Evolutionary conservation across 768 basidiomycete species (phyloP), one percentile per base, ranked within the genome.

Genomic region (Hericium coralloides): DNA sequence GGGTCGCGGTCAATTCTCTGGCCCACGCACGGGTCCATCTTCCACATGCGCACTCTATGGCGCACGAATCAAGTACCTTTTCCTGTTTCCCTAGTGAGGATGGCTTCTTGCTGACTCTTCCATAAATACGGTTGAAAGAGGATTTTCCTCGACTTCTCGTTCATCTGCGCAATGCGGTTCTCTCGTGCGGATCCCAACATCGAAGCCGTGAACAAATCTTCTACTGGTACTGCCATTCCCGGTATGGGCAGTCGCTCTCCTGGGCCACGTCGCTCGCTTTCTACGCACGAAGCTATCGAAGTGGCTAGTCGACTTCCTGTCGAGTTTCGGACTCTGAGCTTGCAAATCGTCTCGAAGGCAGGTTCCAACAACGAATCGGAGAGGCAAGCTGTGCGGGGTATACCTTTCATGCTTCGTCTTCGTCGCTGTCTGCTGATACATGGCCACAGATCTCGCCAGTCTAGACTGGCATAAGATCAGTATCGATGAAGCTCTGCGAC

Each of bases 251-350:
- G 26, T 26, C 57, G 1, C 50, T 60, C 26, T 49, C 14, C 41
- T 17, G 41, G 7, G 2, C 22, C 22, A 3, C 15, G 38, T n/a
- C 52, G 36, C 37, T 41, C 53, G n/a, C 26, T 37, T 4, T 43
- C 53, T 18, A 31, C 17, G 23, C 43, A 38, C 1, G 52, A 53
- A 36, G 26, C 52, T 26, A 51, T 60, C 2, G 52, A 23, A 9
- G 54, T 57, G 25, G 55, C 57, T 1, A 48, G 54, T 12, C 61
- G 57, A 9, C 52, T 60, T n/a, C 61, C 59, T 20, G 53, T 63
- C 49, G 61, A 63, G 43, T 63, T 56, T 38, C 61, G 61, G 14
- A 63, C 61, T 3, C 38, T 63, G 20, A 63, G 61, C 52, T 4
- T 63, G 39, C 59, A 63, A 8, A 5, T 62, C 25, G 59, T 60